phyloP scores from a whole-genome alignment of 2,329 filamentous ascomycete species.

The Aspergillus fumigatus region DNA sequence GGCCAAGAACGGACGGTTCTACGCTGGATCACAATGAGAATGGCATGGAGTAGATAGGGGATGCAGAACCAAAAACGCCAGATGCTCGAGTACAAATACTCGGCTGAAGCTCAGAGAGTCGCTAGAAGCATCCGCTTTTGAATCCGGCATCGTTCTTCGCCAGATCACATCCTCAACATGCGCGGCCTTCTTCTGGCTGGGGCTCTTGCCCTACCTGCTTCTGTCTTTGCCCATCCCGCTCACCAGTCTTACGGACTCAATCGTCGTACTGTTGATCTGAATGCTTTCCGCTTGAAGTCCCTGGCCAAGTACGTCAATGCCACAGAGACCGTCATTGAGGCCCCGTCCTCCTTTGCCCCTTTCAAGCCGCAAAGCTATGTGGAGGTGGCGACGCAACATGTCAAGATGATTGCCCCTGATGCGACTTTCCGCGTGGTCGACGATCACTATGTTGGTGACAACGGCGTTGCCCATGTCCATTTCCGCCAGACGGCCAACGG shows the following conservation, averaged over 20 bases:
- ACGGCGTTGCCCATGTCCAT: conserved; percentile 13
- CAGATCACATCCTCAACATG: not conserved
- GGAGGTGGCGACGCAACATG: conserved; percentile 3
- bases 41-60: not conserved
- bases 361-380: conserved; percentile 5
- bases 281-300: conserved; percentile 3
- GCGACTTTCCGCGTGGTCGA: conserved; percentile 9
- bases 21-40: too few species aligned
- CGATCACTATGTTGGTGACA: conserved; percentile 13
- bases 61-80: not conserved
- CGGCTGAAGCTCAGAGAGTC: not conserved
- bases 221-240: conserved; percentile 3
- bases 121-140: not conserved
- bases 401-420: conserved; percentile 2
- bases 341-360: not conserved
- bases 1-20: not conserved
- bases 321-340: not conserved
- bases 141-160: not conserved
- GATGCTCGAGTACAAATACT: not conserved
- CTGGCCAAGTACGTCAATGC: conserved; percentile 4
- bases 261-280: conserved; percentile 6
- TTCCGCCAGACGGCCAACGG: conserved; percentile 11
- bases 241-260: not conserved
- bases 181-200: conserved; percentile 4
- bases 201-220: conserved; percentile 4